Conservation (phyloP, 306 rosid species). For the Canavalia gladiata region DNA sequence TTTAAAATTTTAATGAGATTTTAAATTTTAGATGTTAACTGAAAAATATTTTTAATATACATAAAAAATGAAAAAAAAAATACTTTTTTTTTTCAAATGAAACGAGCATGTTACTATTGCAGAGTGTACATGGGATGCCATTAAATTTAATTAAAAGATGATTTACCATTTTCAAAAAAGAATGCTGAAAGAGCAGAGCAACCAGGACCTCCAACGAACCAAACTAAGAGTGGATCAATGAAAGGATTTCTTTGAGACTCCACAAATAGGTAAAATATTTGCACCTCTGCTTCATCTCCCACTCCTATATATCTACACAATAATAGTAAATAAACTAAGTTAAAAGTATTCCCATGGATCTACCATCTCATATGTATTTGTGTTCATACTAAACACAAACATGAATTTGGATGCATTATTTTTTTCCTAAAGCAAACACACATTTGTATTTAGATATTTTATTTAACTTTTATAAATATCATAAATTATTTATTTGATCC, state of each 20-base stretch:
- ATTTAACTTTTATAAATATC: too few relatives aligned
- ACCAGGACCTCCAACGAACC: conserved; percentile 35
- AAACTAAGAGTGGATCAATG: conserved; percentile 7
- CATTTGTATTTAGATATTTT: not conserved
- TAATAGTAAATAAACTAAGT: not conserved
- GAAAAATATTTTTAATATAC: too few relatives aligned
- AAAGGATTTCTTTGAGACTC: conserved; percentile 3
- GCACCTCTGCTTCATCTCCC: not conserved
- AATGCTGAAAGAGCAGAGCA: conserved; percentile 32
- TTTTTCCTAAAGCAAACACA: too few relatives aligned
- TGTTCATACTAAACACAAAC: not conserved
- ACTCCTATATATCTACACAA: conserved; percentile 27
- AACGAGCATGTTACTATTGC: too few relatives aligned
- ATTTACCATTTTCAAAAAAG: conserved; percentile 41
- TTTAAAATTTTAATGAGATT: too few relatives aligned
- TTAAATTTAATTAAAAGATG: not conserved
- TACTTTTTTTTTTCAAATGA: too few relatives aligned
- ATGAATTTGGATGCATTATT: too few relatives aligned
- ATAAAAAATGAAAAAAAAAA: too few relatives aligned
- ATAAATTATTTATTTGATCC: too few relatives aligned
- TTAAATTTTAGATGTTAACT: too few relatives aligned
- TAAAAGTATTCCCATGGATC: not conserved
- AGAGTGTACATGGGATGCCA: too few relatives aligned
- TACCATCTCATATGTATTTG: not conserved
- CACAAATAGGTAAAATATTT: conserved; percentile 27